phyloP scores from a whole-genome alignment of 1,139 yeast species.

The Hyphopichia pseudoburtonii region DNA sequence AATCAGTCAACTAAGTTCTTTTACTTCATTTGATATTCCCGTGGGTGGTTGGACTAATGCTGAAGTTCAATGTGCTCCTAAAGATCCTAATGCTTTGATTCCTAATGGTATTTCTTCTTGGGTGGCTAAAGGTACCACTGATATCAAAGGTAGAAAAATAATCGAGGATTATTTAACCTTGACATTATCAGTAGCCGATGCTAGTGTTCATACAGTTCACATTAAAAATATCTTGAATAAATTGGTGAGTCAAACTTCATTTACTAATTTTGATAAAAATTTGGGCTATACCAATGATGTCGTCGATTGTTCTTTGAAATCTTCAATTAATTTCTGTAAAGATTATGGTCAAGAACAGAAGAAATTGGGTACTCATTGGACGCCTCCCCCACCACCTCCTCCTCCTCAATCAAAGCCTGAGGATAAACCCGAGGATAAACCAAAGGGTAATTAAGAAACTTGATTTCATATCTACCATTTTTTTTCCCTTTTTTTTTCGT shows the following conservation, averaged over 20 bases:
- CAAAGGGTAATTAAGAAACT: too few relatives aligned
- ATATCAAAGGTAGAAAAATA: conserved; percentile 4
- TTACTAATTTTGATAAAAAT: conserved; percentile 3
- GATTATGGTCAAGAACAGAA: conserved; percentile 8
- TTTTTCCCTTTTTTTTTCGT: too few relatives aligned
- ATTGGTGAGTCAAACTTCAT: conserved; percentile 5
- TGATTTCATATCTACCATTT: too few relatives aligned
- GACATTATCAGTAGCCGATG: conserved; percentile 14
- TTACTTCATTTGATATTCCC: conserved; percentile 37
- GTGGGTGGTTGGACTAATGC: conserved; percentile 38
- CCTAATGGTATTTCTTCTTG: conserved; percentile 38
- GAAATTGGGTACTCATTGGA: conserved; percentile 5
- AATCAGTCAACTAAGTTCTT: conserved; percentile 31
- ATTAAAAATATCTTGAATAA: conserved; percentile 11
- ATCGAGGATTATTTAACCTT: conserved; percentile 11
- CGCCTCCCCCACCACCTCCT: conserved; percentile 1
- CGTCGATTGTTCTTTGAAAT: conserved; percentile 20
- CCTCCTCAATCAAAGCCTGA: too few relatives aligned
- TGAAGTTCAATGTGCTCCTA: conserved; percentile 17
- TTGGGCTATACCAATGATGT: conserved; percentile 20
- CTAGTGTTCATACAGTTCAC: conserved; percentile 11
- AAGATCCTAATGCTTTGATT: conserved; percentile 25
- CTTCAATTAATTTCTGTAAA: conserved; percentile 18
- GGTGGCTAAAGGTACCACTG: conserved; percentile 13
- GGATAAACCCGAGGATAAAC: too few relatives aligned